Conservation (phyloP, 73 alveolate species). For the Tetrahymena borealis region DNA sequence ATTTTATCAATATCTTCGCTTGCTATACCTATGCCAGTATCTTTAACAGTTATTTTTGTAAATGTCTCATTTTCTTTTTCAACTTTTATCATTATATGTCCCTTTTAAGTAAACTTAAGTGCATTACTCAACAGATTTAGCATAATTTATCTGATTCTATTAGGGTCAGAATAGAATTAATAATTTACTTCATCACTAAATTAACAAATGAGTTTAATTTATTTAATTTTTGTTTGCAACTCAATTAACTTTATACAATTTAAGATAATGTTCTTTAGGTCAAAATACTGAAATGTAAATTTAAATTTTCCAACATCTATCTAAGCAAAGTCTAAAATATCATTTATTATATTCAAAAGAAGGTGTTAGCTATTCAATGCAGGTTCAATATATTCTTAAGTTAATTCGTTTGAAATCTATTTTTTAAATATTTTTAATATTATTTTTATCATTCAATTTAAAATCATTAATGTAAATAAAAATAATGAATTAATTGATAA, state of each 20-base stretch:
- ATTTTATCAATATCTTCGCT: slow-evolving; percentile 26
- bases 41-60: slow-evolving; percentile 6
- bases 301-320: background rate
- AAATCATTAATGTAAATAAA: background rate
- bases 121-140: background rate
- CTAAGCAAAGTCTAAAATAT: background rate
- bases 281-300: background rate
- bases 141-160: background rate
- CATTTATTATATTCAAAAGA: background rate
- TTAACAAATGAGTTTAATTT: background rate
- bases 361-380: background rate
- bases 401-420: background rate
- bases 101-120: background rate
- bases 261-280: background rate
- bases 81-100: background rate
- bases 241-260: background rate
- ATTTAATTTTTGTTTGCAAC: background rate
- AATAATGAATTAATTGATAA: background rate
- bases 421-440: no score
- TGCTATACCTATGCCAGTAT: slow-evolving; percentile 48
- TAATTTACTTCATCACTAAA: background rate
- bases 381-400: background rate
- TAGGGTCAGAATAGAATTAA: background rate
- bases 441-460: no score
- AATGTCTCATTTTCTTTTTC: background rate